Percentiles rank a stretch among this genome's conserved stretches.
Evolutionary conservation across 1,284 basidiomycete species (phyloP).

Genomic region (Apiotrichum domesticum): DNA sequence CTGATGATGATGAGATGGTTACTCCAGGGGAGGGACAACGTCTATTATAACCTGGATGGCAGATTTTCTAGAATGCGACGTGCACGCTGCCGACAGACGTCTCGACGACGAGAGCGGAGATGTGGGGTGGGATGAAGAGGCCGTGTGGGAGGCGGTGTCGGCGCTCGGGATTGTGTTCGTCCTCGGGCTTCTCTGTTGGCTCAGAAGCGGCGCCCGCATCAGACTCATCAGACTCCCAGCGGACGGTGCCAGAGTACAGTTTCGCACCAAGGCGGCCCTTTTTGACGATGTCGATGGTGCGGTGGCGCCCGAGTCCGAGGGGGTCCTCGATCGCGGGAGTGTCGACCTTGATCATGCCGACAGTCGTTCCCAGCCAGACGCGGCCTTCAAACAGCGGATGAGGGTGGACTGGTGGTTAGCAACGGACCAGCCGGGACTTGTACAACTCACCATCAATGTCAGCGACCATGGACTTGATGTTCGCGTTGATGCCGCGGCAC

Average conservation of each 20-base stretch:
- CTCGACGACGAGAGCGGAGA: neutral
- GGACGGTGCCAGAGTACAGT: neutral
- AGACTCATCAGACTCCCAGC: neutral
- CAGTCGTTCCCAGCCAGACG: conserved; percentile 5
- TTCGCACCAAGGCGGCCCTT: neutral
- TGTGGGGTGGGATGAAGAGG: neutral
- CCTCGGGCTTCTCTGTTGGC: neutral
- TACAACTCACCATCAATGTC: conserved; percentile 7
- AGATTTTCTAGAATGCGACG: neutral
- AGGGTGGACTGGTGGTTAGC: conserved; percentile 3
- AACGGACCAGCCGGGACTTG: too few relatives aligned
- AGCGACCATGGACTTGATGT: conserved; percentile 5
- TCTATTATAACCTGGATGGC: too few relatives aligned
- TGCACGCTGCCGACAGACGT: conserved; percentile 3
- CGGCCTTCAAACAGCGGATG: conserved; percentile 16
- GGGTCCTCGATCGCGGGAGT: neutral
- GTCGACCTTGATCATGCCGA: conserved; percentile 13
- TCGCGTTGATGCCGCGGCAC: conserved; percentile 10
- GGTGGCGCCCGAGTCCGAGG: neutral
- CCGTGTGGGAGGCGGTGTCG: neutral
- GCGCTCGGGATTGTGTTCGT: neutral
- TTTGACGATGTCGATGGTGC: neutral
- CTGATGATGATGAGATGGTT: too few relatives aligned
- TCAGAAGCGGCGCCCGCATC: neutral
- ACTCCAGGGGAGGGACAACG: too few relatives aligned